These are phyloP conservation scores for Botrytis elliptica DNA, from an alignment of 2,329 filamentous ascomycete genomes.

Conservation along the genomic window DNA sequence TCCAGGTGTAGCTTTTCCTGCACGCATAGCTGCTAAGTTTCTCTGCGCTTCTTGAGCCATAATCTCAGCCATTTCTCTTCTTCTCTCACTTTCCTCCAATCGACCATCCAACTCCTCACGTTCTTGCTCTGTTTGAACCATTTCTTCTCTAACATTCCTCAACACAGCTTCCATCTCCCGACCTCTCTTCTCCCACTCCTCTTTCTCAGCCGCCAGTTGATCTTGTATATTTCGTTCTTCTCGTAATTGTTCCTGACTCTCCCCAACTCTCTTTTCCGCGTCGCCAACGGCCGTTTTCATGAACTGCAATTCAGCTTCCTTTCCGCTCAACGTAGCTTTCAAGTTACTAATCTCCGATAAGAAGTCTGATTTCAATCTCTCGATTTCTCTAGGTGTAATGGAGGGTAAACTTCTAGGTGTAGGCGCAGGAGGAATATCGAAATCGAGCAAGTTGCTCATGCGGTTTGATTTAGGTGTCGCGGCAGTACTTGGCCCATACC, in stretches of 20 bases:
- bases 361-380: constrained; percentile 86
- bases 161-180: constrained; percentile 83
- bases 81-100: constrained; percentile 73
- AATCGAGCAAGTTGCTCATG: constrained; percentile 75
- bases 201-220: constrained; percentile 70
- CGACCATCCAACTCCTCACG: constrained; percentile 74
- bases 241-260: constrained; percentile 78
- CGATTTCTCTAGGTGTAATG: constrained; percentile 87
- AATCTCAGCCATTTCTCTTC: constrained; percentile 70
- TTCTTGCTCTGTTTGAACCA: constrained; percentile 75
- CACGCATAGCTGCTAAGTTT: constrained; percentile 72
- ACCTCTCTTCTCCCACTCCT: constrained; percentile 79
- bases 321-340: constrained; percentile 85
- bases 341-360: constrained; percentile 93
- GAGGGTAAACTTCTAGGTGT: constrained; percentile 89
- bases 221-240: constrained; percentile 73
- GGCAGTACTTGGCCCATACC: constrained; percentile 21
- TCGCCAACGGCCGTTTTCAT: constrained; percentile 85
- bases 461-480: constrained; percentile 34
- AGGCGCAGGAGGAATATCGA: constrained; percentile 89
- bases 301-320: constrained; percentile 85
- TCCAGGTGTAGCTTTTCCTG: constrained; percentile 48
- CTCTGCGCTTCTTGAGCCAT: constrained; percentile 74
- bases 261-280: constrained; percentile 87
- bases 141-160: constrained; percentile 76